Percentiles rank a stretch among this genome's conserved stretches.
Conservation (phyloP, 1,284 basidiomycete genomes). For the Ustilago trichophora region DNA sequence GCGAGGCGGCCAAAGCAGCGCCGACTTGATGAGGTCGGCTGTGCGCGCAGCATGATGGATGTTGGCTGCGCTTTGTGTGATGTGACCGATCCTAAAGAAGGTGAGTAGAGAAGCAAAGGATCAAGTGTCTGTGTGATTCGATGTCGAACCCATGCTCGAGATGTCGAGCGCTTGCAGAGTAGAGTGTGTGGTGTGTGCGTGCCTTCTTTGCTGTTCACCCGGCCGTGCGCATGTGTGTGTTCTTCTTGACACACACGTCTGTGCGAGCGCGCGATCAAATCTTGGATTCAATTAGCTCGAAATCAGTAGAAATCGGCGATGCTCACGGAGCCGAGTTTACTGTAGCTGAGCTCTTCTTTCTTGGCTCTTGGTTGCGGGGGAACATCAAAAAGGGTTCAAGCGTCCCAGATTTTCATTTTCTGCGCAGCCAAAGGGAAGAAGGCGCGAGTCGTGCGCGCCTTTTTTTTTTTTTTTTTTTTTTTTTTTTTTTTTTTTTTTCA, state of each 20-base stretch:
- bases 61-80: background rate
- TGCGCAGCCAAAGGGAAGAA: background rate
- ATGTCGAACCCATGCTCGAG: no score
- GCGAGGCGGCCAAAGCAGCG: conserved; percentile 15
- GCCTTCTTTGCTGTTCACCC: no score
- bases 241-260: conserved; percentile 1
- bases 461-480: background rate
- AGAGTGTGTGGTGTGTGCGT: no score
- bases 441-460: no score
- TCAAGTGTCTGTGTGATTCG: no score
- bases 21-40: conserved; percentile 16
- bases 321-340: conserved; percentile 1
- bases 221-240: conserved; percentile 6
- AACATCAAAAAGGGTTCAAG: background rate
- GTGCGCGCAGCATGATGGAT: conserved; percentile 17
- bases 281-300: no score
- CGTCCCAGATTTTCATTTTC: background rate
- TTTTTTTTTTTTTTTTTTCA: background rate
- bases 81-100: background rate
- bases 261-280: conserved; percentile 1
- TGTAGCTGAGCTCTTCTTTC: background rate
- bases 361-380: no score
- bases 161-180: no score
- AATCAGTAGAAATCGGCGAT: conserved; percentile 9
- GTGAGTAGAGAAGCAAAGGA: background rate